Base-by-base conservation (phyloP, 805 yeast genomes). In the Metschnikowia reukaufii region DNA sequence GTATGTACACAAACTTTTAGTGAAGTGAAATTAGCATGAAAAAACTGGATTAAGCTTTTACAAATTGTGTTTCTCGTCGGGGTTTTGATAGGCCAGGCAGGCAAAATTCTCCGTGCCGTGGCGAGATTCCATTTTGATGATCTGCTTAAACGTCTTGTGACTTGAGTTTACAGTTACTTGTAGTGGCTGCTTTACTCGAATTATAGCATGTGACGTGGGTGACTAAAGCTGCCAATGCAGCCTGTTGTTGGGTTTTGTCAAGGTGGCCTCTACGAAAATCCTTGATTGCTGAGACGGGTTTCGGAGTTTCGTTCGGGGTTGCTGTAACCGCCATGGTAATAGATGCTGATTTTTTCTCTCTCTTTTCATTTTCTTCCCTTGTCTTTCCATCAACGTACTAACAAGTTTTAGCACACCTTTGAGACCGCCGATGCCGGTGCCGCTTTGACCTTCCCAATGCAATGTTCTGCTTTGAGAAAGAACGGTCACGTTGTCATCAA, bases 401-500 rank as follows among this genome's bases (percentile, higher is more conserved):
- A 63, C 68, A 32, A 39, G 15, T 6, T 35, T 13, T 61, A 88
- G 90, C 97, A 90, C 84, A 81, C 83, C 77, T 92, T 92, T 79
- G 97, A 91, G 79, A 82, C 91, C 82, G 98, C 87, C 73, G 94
- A 88, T 76, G 98, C 99, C 70, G 98, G 97, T 78, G 91, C 98
- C 78, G 92, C 99, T 73, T 74, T 83, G 69, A 92, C 97, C 74
- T 92, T 72, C 96, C 99, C 99, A 84, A 79, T 85, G 83, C 99
- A 92, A 85, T 92, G 99, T 87, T 94, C 98, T 69, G 97, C 99
- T 63, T 89, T 94, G 78, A 91, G 99, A 85, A 94, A 94, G 95
- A 87, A 83, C 83, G 99, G 99, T 71, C 95, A 88, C 85, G 99
- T 94, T 73, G 95, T 85, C 65, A 94, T 92, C 81, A 94, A 94